Evolutionary conservation across 768 basidiomycete species (phyloP).

Genomic region (Galerina marginata): DNA sequence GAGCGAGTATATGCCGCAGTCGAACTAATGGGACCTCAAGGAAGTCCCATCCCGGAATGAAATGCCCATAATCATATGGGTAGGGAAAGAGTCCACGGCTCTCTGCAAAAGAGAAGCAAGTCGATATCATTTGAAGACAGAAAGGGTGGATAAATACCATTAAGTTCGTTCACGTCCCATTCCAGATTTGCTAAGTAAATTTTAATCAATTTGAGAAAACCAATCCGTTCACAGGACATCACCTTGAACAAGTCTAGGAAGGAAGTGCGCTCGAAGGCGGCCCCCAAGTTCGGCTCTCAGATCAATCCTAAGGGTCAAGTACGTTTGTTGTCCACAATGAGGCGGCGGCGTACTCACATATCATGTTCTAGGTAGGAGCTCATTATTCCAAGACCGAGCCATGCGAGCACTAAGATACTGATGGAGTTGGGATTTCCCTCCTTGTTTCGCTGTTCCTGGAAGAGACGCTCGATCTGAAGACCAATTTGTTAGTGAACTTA

Average conservation of each 20-base stretch:
- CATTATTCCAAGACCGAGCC: background rate
- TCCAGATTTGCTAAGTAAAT: slow-evolving; percentile 28
- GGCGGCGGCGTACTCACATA: slow-evolving; percentile 5
- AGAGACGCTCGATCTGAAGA: too few species aligned
- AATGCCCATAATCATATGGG: slow-evolving; percentile 35
- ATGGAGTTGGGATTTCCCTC: too few species aligned
- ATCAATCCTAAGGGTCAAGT: background rate
- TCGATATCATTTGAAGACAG: background rate
- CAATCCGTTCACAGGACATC: background rate
- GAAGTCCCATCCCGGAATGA: slow-evolving; percentile 40
- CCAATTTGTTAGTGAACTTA: too few species aligned
- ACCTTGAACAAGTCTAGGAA: slow-evolving; percentile 46
- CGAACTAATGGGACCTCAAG: slow-evolving; percentile 29
- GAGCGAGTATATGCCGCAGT: slow-evolving; percentile 25
- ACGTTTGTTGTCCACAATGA: background rate
- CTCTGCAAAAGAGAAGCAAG: background rate
- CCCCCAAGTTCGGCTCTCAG: slow-evolving; percentile 24
- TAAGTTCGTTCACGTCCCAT: slow-evolving; percentile 22
- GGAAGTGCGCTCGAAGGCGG: slow-evolving; percentile 41
- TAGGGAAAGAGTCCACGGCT: slow-evolving; percentile 16
- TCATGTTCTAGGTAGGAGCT: background rate
- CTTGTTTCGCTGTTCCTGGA: too few species aligned
- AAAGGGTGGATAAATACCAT: slow-evolving; percentile 14
- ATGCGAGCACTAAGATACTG: too few species aligned
- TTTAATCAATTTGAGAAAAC: too few species aligned